Evolutionary conservation across 2,329 filamentous ascomycete genomes (phyloP), one percentile per base, ranked within the genome.

Genomic region (Diplodia intermedia): DNA sequence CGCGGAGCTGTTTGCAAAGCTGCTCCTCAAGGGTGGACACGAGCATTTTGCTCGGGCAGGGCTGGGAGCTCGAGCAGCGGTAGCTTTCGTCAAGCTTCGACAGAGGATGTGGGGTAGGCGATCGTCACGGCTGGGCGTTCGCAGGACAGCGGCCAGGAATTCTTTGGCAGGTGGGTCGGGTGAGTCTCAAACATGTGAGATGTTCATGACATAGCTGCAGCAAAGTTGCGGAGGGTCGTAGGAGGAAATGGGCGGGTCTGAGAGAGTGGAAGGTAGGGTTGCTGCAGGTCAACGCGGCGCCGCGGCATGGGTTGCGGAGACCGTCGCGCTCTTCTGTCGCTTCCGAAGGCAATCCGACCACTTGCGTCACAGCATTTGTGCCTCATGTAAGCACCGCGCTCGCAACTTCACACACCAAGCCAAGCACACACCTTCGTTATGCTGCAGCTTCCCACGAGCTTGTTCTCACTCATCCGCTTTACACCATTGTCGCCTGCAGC

Each of bases 1-100:
- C 87, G 77, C 91, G 88, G 75, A 99, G 87, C 75, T 92, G 89
- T 78, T 91, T 88, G 79, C 91, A 94, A 81, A 98, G 91, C 83
- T 91, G 89, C 81, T 86, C 89, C 85, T 97, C 93, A 74, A 84
- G 82, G 75, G 81, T 78, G 69, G 83, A 81, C 71, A 84, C 78
- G 74, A 84, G 82, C 77, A 81, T 81, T 67, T 76, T 75, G 70
- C 66, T 33, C 57, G 9, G 14, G 50, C n/a, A 49, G 29, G 57
- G 66, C 36, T n/a, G 31, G 29, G 31, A 54, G 49, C 49, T 66
- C 26, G 50, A 65, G 47, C 26, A 14, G 36, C 23, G 38, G 31
- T 52, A 67, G 55, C 66, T 62, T 62, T 53, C 29, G 47, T 43
- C 50, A 47, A 68, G 66, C 66, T 65, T 63, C 36, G 47, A 54